Base-by-base conservation (phyloP, 257 asterid species). In the Ajuga chamaepitys region DNA sequence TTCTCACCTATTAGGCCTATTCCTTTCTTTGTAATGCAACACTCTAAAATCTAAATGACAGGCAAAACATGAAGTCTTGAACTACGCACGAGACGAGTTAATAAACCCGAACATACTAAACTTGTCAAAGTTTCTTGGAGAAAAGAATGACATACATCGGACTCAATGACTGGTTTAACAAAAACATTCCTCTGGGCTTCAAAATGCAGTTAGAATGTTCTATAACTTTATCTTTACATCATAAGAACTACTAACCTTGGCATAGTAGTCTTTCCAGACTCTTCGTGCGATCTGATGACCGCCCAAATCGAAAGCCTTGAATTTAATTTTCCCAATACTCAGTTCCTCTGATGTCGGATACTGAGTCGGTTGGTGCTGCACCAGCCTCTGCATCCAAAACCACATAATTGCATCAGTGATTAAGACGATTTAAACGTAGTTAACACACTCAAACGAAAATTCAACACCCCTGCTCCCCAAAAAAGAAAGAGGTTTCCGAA, bases 221-320 rank as follows among this genome's bases (percentile, higher is more conserved):
- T 5, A 14, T 7, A 18, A 47, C 8, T 18, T 17, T 17, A 1
- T 1, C 22, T 21, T 3, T 9, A 50, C 7, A 12, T 16, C 56
- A 26, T 6, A 26, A 6, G 32, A 14, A 16, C 2, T 46, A 41
- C 62, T 53, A 68, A 75, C 84, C 87, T 76, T 62, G 18, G 82
- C 85, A 67, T 78, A 82, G 52, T 78, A 78, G 84, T 82, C 87
- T 61, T 59, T 82, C 87, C 84, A 82, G 35, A 82, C 87, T 76
- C 87, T 76, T 45, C 84, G 72, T 45, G 87, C 85, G 64, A 78
- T 79, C 67, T 57, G 79, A 67, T 82, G 87, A 9, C 87, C 83
- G 7, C 82, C 85, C 78, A 82, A 76, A 68, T 82, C 87, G 28
- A 82, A 82, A 38, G 85, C 85, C 60, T 74, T 82, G 61, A 82